Evolutionary conservation across 495 filamentous ascomycete genomes (phyloP), one percentile per base, ranked within the genome.

Genomic region (Aspergillus leporis): DNA sequence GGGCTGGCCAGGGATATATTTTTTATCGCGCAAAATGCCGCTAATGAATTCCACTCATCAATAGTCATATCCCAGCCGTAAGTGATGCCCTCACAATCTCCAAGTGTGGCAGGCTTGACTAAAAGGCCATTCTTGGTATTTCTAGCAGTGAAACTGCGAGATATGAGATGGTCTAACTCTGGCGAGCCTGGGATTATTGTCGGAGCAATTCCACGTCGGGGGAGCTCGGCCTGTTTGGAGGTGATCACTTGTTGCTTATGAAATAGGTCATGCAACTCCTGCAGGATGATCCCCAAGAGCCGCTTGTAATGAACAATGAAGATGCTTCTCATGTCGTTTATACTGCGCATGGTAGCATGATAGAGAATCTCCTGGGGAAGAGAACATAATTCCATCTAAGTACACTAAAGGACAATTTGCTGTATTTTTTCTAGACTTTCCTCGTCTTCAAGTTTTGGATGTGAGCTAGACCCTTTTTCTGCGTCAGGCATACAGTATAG

Each of bases 231-330:
- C 46, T 78, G 70, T n/a, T 41, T 31, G 13, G 43, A 5, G 2
- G 66, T 67, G 19, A 78, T 51, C 5, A 68, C 63, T 3, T 45
- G 19, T 1, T 51, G 38, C 14, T 36, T 19, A 31, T 43, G 10
- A 0, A 75, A 64, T 1, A 77, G 59, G 13, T 46, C 18, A 18
- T 58, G 49, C 0, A 77, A 50, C 41, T 78, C 75, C 36, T 73
- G 64, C 6, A 25, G 56, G 1, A 78, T 41, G 19, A 78, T 66
- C 4, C 73, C 71, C 2, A 78, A 62, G 52, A 78, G 71, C 0
- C 75, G 66, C 41, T 78, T 78, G 47, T 78, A 75, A 32, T 77
- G 75, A 2, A 68, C 59, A 6, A 78, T 59, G 6, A 73, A 62
- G 8, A 77, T 66, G 4, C 64, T 76, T 12, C 74, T 64, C 21